These are phyloP conservation scores for Lentinus brumalis DNA, from an alignment of 768 basidiomycete genomes.

Conservation along the genomic window DNA sequence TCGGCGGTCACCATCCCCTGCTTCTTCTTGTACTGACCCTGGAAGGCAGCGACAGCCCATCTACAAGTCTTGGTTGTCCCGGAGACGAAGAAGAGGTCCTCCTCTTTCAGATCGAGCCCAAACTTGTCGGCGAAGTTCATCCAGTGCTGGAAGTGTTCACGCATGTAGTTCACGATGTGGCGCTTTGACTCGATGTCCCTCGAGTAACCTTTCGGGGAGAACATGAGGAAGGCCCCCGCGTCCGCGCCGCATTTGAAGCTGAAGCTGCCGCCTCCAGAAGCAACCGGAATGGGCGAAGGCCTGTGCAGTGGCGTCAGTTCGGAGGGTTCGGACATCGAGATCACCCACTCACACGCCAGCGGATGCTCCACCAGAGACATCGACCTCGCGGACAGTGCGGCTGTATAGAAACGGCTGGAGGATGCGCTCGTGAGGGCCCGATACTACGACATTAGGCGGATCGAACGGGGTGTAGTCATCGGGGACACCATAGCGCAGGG, in stretches of 20 bases:
- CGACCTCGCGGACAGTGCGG: not conserved
- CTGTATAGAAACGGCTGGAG: constrained; percentile 5
- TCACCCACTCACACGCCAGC: not conserved
- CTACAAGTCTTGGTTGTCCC: constrained; percentile 17
- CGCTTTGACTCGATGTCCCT: constrained; percentile 7
- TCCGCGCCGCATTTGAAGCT: constrained; percentile 10
- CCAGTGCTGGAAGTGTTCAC: constrained; percentile 13
- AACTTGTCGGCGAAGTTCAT: constrained; percentile 1
- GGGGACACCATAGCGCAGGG: not conserved
- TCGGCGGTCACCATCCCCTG: constrained; percentile 7
- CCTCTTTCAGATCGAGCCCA: constrained; percentile 4
- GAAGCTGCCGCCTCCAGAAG: not conserved
- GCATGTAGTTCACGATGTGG: constrained; percentile 13
- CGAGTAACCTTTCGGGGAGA: not conserved
- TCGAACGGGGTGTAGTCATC: constrained; percentile 9
- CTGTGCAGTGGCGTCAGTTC: not conserved
- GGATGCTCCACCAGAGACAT: constrained; percentile 1
- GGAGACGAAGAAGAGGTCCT: constrained; percentile 18
- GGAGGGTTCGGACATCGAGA: too few relatives aligned
- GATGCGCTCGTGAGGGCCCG: constrained; percentile 2
- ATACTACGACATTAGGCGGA: not conserved
- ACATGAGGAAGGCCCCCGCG: constrained; percentile 13
- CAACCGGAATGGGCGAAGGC: not conserved
- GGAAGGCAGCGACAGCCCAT: constrained; percentile 19
- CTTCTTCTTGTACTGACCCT: not conserved